Evolutionary conservation across 129 eudicot species (phyloP), one percentile per base, ranked within the genome.

Genomic region (Silybum marianum): DNA sequence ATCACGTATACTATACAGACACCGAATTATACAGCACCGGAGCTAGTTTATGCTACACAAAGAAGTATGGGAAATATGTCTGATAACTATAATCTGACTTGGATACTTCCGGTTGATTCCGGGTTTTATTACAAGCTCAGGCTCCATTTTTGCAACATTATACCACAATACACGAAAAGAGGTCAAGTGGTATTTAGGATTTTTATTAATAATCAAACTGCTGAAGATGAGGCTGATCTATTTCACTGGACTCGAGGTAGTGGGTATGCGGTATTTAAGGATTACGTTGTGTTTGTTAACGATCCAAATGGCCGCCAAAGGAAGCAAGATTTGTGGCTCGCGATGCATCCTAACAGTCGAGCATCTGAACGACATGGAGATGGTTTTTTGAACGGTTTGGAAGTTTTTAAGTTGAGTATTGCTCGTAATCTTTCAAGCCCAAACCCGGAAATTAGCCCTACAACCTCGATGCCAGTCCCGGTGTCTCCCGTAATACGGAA

Each of bases 71-170:
- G 77, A 9, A 62, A 78, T 2, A 24, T 38, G 36, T 72, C 82
- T 38, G 26, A 34, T 8, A 0, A 0, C n/a, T 79, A 72, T 69
- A 84, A 86, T 48, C 28, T 90, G 81, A 79, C 88, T 1, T 90
- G 94, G 94, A 9, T 21, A 6, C 86, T 90, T 73, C 84, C 88
- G 0, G 88, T 90, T 44, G 88, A 88, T 84, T 71, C 87, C 0
- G 94, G 90, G 73, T 85, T 83, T 54, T 24, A 28, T 32, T 88
- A 87, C 78, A 87, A 68, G 65, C 84, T 90, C 66, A 77, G 91
- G 58, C 80, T 90, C 28, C 89, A 90, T 78, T 90, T 90, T 70
- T 90, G 94, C 70, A 88, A 84, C 80, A 58, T 88, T 24, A 79
- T 63, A 66, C 84, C 67, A 30, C 80, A 67, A 22, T 80, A 85